A percentile compares a stretch with the other conserved stretches of the same genome.
Conservation (phyloP, 2,329 filamentous ascomycete genomes). For the Trichoderma asperellum region DNA sequence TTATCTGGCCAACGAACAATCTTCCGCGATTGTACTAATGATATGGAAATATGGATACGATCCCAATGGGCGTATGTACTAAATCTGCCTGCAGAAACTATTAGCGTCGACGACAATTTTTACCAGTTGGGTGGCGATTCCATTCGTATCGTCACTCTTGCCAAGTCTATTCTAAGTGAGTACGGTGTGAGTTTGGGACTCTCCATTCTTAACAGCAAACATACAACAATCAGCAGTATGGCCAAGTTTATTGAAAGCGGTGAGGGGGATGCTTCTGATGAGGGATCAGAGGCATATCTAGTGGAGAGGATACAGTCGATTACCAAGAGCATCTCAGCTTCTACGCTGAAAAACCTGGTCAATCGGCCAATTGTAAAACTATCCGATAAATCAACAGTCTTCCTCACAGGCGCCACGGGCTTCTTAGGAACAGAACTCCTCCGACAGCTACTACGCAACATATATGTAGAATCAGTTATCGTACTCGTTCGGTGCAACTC, state of each 20-base stretch:
- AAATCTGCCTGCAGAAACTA: slow-evolving; percentile 20
- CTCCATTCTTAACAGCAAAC: slow-evolving; percentile 32
- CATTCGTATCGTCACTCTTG: slow-evolving; percentile 32
- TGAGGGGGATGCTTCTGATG: not conserved
- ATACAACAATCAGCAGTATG: slow-evolving; percentile 30
- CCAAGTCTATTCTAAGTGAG: slow-evolving; percentile 27
- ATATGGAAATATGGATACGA: slow-evolving; percentile 12
- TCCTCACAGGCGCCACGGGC: slow-evolving; percentile 23
- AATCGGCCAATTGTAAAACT: not conserved
- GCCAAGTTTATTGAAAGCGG: slow-evolving; percentile 28
- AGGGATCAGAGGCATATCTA: not conserved
- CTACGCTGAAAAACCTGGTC: not conserved
- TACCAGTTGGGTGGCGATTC: slow-evolving; percentile 33
- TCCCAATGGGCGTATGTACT: slow-evolving; percentile 16
- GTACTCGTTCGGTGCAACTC: slow-evolving; percentile 19
- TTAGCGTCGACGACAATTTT: slow-evolving; percentile 33
- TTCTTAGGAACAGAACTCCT: slow-evolving; percentile 25
- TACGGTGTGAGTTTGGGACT: slow-evolving; percentile 28
- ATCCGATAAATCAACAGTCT: not conserved
- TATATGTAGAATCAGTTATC: not conserved
- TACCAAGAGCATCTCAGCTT: not conserved
- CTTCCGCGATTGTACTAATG: slow-evolving; percentile 11
- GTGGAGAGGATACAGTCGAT: not conserved
- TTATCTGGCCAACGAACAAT: not conserved
- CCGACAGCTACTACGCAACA: slow-evolving; percentile 15